Base-by-base conservation (phyloP, 2,329 filamentous ascomycete species). In the Stachybotrys chartarum region DNA sequence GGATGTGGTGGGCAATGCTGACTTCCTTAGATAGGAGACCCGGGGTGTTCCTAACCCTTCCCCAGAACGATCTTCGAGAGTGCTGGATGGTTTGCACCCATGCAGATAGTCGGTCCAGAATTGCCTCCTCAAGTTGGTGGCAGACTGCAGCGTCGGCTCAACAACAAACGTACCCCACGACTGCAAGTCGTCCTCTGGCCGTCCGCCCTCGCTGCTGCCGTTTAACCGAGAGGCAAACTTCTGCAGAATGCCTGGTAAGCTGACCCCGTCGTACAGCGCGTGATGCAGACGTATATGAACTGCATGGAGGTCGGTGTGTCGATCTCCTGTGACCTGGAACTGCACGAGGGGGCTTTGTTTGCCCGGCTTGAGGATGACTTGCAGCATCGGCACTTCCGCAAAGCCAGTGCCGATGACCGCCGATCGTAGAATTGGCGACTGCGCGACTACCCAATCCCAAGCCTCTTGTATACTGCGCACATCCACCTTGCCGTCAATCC, bases 181-280 rank as follows among this genome's bases (percentile, higher is more conserved):
- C 10, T 42, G 10, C 35, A 42, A 10, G 35, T 24, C 24, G 24
- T 24, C 35, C 14, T 42, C 14, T 42, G 35, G 14, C 35, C 14
- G 35, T 10, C 2, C 14, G 35, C 5, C 35, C 35, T 42, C 35
- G 35, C 35, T 42, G 35, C 8, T 42, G 35, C 35, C 35, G 35
- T 14, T 14, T 14, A 42, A 42, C 35, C 35, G 35, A 42, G 35
- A 10, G 10, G 8, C 35, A 10, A 42, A 14, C 35, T 42, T 64
- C 2, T 78, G 66, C 24, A 91, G 73, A 6, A 96, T 72, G 0
- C 78, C 66, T 1, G 85, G 82, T 5, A 97, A 74, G 62, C 89
- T 94, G 57, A 95, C 78, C 6, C 86, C 91, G 67, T 97, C 93
- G 65, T 97, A 97, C 0, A 97, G 76, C 0, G 89, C 88, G 67